Percentiles rank a stretch among this genome's conserved stretches.
Conservation (phyloP, 106 monocot species). For the Dactylorhiza incarnata region DNA sequence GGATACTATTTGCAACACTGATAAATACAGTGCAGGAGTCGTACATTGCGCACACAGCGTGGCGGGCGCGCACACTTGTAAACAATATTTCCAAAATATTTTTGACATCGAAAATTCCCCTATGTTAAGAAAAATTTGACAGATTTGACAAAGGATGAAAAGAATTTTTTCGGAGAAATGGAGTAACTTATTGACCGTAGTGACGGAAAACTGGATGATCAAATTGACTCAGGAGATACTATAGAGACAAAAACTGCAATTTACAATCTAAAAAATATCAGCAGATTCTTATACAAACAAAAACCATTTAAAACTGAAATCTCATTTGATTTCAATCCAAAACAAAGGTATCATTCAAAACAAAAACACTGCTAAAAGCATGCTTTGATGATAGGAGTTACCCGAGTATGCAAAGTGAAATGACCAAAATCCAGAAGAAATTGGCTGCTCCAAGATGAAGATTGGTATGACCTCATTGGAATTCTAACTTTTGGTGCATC, state of each 20-base stretch:
- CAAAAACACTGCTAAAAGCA: neutral
- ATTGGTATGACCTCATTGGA: conserved; percentile 38
- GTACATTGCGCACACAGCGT: too few relatives aligned
- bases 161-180: neutral
- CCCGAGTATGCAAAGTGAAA: conserved; percentile 84
- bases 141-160: too few relatives aligned
- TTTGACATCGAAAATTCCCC: too few relatives aligned
- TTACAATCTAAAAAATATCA: neutral
- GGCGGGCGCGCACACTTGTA: too few relatives aligned
- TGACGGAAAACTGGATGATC: neutral
- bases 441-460: conserved; percentile 24
- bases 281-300: neutral
- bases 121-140: too few relatives aligned
- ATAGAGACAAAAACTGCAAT: neutral
- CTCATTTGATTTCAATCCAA: neutral
- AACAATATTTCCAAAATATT: too few relatives aligned
- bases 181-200: neutral
- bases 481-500: conserved; percentile 95
- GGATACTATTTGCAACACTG: too few relatives aligned
- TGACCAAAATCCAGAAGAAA: conserved; percentile 96
- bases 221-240: neutral
- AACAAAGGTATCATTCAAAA: neutral
- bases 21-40: too few relatives aligned
- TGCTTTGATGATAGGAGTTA: conserved; percentile 26
- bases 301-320: neutral